Evolutionary conservation across 2,329 filamentous ascomycete genomes (phyloP).

Genomic region (Sporothrix phasma): DNA sequence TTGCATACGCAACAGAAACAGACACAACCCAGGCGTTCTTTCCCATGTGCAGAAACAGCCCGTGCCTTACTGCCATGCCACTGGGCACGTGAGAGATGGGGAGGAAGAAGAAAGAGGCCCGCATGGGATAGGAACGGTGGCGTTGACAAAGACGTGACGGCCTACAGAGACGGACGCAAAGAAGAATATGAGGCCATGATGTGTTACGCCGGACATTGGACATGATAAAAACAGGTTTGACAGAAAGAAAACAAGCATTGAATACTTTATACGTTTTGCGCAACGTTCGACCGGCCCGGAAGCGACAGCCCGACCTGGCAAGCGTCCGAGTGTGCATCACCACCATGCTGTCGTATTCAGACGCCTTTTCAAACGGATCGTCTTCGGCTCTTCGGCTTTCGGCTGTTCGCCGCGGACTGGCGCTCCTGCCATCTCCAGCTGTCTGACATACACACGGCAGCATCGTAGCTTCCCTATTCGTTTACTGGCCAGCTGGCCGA

Average conservation of each 20-base stretch:
- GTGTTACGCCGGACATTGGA: slow-evolving; percentile 3
- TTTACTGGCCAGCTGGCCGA: too few species aligned
- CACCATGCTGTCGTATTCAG: too few species aligned
- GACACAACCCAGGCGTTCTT: not conserved
- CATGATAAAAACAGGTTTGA: not conserved
- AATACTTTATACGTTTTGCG: too few species aligned
- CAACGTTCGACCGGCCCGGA: too few species aligned
- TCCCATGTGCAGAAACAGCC: not conserved
- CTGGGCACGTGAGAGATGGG: not conserved
- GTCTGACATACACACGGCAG: too few species aligned
- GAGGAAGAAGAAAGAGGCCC: not conserved
- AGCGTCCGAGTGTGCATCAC: too few species aligned
- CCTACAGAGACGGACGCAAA: not conserved
- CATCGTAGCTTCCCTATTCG: too few species aligned
- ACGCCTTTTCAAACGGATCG: too few species aligned
- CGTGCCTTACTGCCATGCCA: not conserved
- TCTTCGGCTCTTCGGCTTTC: too few species aligned
- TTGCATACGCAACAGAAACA: not conserved
- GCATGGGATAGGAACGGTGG: not conserved
- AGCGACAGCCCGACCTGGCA: too few species aligned
- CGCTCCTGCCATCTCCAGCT: too few species aligned
- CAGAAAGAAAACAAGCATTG: not conserved
- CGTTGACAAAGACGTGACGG: not conserved
- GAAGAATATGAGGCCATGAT: slow-evolving; percentile 2
- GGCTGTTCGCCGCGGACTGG: too few species aligned